These are phyloP conservation scores for Candida arabinofermentans DNA, from an alignment of 805 yeast genomes.

Conservation along the genomic window DNA sequence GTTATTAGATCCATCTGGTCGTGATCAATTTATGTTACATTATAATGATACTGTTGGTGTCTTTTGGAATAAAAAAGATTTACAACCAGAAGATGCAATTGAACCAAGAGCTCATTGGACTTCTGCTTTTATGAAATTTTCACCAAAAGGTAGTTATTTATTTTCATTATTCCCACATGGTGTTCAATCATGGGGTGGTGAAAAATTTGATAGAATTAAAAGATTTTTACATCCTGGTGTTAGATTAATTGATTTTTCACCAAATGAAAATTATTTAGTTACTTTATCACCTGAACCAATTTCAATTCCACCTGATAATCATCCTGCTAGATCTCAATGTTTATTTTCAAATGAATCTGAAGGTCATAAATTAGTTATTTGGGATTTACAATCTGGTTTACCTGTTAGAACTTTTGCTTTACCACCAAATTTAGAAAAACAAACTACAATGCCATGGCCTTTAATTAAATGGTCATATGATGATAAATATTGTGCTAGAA, in stretches of 20 bases:
- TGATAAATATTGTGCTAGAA: slow-evolving; percentile 90
- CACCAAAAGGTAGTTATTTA: slow-evolving; percentile 89
- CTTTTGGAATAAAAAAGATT: slow-evolving; percentile 74
- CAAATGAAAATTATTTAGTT: slow-evolving; percentile 84
- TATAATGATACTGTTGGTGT: slow-evolving; percentile 77
- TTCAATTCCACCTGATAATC: slow-evolving; percentile 58
- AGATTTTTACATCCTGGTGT: slow-evolving; percentile 88
- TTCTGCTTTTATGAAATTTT: slow-evolving; percentile 79
- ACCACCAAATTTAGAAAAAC: slow-evolving; percentile 64
- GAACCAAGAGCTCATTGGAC: slow-evolving; percentile 86
- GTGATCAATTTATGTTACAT: slow-evolving; percentile 88
- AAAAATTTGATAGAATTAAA: slow-evolving; percentile 63
- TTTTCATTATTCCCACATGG: slow-evolving; percentile 92
- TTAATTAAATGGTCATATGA: slow-evolving; percentile 93
- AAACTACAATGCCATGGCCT: slow-evolving; percentile 86
- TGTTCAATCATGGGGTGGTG: slow-evolving; percentile 95
- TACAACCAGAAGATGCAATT: slow-evolving; percentile 69
- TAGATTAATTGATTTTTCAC: slow-evolving; percentile 85
- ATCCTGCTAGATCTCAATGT: slow-evolving; percentile 60
- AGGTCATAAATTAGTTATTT: slow-evolving; percentile 90
- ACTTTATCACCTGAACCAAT: slow-evolving; percentile 88
- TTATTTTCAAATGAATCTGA: slow-evolving; percentile 85
- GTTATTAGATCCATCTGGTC: slow-evolving; percentile 82
- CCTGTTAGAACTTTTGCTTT: slow-evolving; percentile 89
- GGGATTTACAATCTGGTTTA: slow-evolving; percentile 84